Percentiles rank a stretch among this genome's conserved stretches.
These are phyloP conservation scores for Trichophyton rubrum DNA, from an alignment of 2,329 filamentous ascomycete species.

Conservation along the genomic window DNA sequence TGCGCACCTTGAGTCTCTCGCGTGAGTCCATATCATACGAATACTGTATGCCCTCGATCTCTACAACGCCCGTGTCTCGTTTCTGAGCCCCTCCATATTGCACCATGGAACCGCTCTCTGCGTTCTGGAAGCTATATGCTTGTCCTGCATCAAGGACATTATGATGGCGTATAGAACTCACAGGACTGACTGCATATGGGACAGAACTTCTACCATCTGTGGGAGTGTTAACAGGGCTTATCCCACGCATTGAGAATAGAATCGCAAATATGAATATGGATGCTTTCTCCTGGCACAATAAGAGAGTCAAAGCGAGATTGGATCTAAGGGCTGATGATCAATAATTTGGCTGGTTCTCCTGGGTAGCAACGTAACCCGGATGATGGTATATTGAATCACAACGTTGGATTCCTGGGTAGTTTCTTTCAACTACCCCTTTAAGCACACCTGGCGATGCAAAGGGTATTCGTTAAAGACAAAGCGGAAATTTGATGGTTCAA, in stretches of 20 bases:
- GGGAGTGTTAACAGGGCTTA: not conserved
- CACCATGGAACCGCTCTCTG: not conserved
- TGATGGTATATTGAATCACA: not conserved
- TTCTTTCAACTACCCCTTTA: not conserved
- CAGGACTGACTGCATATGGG: not conserved
- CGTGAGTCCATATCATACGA: conserved; percentile 1
- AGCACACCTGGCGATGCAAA: not conserved
- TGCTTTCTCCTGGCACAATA: not conserved
- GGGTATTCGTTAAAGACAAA: not conserved
- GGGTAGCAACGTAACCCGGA: not conserved
- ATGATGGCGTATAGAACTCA: not conserved
- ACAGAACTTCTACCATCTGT: not conserved
- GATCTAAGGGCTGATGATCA: not conserved
- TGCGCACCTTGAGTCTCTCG: conserved; percentile 2
- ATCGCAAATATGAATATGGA: too few relatives aligned
- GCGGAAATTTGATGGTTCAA: not conserved
- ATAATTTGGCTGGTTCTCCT: not conserved
- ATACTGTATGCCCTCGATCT: not conserved
- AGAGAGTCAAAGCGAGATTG: not conserved
- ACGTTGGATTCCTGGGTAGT: not conserved
- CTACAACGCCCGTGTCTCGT: not conserved
- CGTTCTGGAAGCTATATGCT: not conserved
- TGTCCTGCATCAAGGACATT: not conserved
- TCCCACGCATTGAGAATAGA: not conserved
- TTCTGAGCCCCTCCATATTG: not conserved